Percentiles rank a stretch among this genome's conserved stretches.
phyloP scores from a whole-genome alignment of 164 flowering plant species.

The Nymphaea thermarum region DNA sequence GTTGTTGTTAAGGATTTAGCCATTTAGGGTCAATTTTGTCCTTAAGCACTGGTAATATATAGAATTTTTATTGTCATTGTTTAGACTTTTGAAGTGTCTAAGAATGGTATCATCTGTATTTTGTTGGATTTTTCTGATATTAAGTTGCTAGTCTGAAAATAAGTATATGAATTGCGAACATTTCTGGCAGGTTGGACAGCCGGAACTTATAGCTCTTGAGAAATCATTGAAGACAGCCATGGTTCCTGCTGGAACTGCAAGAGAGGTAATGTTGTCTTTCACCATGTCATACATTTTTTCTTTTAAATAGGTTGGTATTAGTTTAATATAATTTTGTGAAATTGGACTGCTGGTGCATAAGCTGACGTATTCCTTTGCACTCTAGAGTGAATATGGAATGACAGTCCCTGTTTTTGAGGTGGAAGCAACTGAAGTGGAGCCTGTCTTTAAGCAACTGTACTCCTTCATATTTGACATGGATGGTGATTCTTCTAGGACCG shows the following conservation, averaged over 20 bases:
- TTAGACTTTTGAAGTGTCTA: neutral
- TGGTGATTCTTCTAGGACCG: slow-evolving; percentile 24
- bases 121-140: neutral
- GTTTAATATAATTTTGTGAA: neutral
- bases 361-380: slow-evolving; percentile 1
- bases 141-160: neutral
- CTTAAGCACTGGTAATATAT: neutral
- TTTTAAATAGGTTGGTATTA: slow-evolving; percentile 1
- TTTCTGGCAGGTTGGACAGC: slow-evolving; percentile 55
- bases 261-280: slow-evolving; percentile 48
- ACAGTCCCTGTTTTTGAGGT: slow-evolving; percentile 85
- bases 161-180: neutral
- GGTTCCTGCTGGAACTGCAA: slow-evolving; percentile 79
- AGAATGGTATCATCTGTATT: neutral
- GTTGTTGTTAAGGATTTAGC: neutral
- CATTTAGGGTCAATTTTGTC: neutral
- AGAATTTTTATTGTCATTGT: neutral
- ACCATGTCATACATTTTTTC: neutral
- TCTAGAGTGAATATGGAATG: slow-evolving; percentile 80
- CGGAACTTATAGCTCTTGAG: slow-evolving; percentile 82
- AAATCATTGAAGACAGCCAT: slow-evolving; percentile 73
- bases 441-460: slow-evolving; percentile 65
- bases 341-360: neutral
- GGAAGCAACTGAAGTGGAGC: slow-evolving; percentile 73
- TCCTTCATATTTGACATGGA: slow-evolving; percentile 71